Evolutionary conservation across 2,329 filamentous ascomycete genomes (phyloP).

Genomic region (Pseudocercospora pini-densiflorae): DNA sequence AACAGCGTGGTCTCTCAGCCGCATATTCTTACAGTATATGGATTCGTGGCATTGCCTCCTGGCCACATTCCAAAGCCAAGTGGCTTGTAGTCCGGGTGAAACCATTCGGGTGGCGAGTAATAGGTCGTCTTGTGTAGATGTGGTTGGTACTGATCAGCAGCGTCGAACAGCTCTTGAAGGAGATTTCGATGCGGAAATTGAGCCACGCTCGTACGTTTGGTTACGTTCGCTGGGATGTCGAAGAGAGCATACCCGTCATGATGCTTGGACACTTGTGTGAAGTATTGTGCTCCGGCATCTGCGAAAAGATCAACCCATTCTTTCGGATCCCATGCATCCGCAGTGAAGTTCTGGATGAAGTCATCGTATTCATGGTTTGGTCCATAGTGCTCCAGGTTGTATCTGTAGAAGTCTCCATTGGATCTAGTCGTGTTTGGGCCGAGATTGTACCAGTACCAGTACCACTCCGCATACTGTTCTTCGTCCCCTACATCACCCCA

Average conservation of each 20-base stretch:
- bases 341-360: constrained; percentile 60
- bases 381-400: constrained; percentile 56
- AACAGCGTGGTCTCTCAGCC: constrained; percentile 25
- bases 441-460: constrained; percentile 57
- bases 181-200: constrained; percentile 49
- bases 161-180: constrained; percentile 50
- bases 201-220: constrained; percentile 47
- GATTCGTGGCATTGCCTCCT: constrained; percentile 50
- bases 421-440: constrained; percentile 41
- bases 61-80: constrained; percentile 48
- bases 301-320: constrained; percentile 60
- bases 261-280: constrained; percentile 52
- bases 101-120: constrained; percentile 54
- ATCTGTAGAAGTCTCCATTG: constrained; percentile 46
- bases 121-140: constrained; percentile 51
- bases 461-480: constrained; percentile 39
- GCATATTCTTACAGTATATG: constrained; percentile 53
- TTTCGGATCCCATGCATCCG: constrained; percentile 55
- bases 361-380: constrained; percentile 60
- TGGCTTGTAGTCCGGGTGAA: constrained; percentile 48
- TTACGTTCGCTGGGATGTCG: constrained; percentile 47
- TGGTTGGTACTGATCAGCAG: constrained; percentile 49
- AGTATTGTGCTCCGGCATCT: constrained; percentile 56
- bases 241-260: constrained; percentile 55
- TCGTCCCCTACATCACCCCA: constrained; percentile 55